These are phyloP conservation scores for Candolleomyces efflorescens DNA, from an alignment of 768 basidiomycete species.

Conservation along the genomic window DNA sequence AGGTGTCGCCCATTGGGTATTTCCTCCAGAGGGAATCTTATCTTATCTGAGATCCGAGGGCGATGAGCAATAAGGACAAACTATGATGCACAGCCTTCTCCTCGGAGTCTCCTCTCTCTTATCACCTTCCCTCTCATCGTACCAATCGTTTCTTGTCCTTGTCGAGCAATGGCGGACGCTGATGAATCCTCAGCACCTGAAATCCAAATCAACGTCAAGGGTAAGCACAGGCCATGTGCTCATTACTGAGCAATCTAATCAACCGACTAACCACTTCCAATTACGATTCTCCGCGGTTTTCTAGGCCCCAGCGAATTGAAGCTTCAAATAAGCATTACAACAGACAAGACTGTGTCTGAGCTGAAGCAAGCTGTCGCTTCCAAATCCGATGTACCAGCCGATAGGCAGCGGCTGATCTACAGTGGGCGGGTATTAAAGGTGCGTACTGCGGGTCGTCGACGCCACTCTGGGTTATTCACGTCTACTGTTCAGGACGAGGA, in stretches of 20 bases:
- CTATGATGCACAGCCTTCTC: no score
- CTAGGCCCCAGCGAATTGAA: slow-evolving; percentile 87
- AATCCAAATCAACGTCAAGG: slow-evolving; percentile 5
- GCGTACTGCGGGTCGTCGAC: slow-evolving; percentile 7
- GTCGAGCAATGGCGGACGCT: neutral
- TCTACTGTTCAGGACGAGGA: slow-evolving; percentile 69
- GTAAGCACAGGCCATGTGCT: neutral
- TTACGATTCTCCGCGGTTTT: neutral
- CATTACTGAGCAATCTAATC: neutral
- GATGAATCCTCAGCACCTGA: neutral
- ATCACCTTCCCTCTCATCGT: no score
- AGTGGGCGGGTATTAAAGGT: slow-evolving; percentile 67
- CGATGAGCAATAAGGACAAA: no score
- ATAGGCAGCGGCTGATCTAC: slow-evolving; percentile 89
- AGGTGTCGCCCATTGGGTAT: no score
- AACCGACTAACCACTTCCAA: neutral
- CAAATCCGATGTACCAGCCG: slow-evolving; percentile 82
- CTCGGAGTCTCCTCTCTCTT: no score
- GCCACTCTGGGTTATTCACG: neutral
- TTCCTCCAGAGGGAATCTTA: no score
- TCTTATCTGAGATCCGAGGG: no score
- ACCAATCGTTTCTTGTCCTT: no score
- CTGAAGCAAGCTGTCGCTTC: slow-evolving; percentile 88
- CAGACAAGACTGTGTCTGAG: slow-evolving; percentile 83
- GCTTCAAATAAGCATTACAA: slow-evolving; percentile 76